Conservation (phyloP, 2,329 filamentous ascomycete species). For the Xylariaceae sp. region DNA sequence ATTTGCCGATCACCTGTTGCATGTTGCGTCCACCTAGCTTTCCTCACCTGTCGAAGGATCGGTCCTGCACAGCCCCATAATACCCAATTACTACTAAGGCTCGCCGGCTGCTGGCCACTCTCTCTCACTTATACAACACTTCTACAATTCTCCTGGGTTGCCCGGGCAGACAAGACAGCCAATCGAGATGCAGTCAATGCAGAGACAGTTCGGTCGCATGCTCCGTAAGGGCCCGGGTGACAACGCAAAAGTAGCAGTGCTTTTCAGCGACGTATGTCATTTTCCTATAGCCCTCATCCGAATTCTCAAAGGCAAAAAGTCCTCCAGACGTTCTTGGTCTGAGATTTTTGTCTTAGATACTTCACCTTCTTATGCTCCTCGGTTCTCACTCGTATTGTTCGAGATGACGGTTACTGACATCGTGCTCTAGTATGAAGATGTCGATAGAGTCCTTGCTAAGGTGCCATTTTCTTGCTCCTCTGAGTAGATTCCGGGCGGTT, state of each 20-base stretch:
- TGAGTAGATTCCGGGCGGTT: not conserved
- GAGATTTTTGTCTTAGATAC: not conserved
- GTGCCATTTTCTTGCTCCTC: conserved; percentile 42
- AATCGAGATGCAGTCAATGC: conserved; percentile 62
- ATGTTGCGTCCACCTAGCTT: no score
- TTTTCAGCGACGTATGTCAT: conserved; percentile 57
- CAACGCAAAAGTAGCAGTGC: conserved; percentile 68
- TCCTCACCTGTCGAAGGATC: no score
- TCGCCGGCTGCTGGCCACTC: no score
- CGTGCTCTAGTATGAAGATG: conserved; percentile 61
- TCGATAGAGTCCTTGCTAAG: conserved; percentile 68
- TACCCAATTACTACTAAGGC: no score
- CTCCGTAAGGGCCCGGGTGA: conserved; percentile 65
- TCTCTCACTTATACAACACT: not conserved
- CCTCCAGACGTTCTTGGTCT: not conserved
- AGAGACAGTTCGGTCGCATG: conserved; percentile 70
- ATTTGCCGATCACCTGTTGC: not conserved
- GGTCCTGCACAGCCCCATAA: no score
- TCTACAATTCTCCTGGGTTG: not conserved
- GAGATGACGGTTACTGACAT: conserved; percentile 1
- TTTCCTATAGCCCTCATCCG: no score
- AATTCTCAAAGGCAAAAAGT: no score
- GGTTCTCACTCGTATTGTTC: not conserved
- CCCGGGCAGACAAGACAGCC: not conserved
- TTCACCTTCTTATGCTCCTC: not conserved